These are phyloP conservation scores for Wickerhamomyces tratensis DNA, from an alignment of 805 yeast species.

Conservation along the genomic window DNA sequence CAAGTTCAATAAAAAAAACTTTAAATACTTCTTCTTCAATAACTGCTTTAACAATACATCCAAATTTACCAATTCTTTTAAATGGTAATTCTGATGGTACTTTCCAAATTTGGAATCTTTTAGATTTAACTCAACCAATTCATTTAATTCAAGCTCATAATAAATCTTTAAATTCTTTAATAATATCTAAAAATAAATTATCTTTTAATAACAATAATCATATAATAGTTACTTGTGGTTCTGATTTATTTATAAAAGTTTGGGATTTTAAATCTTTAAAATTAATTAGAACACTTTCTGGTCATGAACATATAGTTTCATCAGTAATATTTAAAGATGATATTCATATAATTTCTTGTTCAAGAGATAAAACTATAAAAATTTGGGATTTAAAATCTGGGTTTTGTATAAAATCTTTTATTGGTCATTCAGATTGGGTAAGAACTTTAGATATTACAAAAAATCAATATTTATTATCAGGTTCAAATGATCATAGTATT, in stretches of 20 bases:
- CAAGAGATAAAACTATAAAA: conserved; percentile 53
- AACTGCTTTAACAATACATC: conserved; percentile 63
- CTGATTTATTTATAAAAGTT: conserved; percentile 49
- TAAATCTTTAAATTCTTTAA: conserved; percentile 49
- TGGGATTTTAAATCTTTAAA: conserved; percentile 55
- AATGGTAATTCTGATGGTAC: conserved; percentile 63
- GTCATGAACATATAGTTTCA: conserved; percentile 85
- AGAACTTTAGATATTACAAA: conserved; percentile 45
- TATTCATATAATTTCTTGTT: conserved; percentile 43
- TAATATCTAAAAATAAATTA: conserved; percentile 39
- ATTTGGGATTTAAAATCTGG: conserved; percentile 66
- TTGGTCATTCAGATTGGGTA: conserved; percentile 88
- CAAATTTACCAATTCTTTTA: conserved; percentile 53
- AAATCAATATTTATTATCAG: conserved; percentile 56
- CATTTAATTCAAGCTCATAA: conserved; percentile 67
- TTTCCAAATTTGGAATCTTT: conserved; percentile 60
- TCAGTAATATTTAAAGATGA: conserved; percentile 42
- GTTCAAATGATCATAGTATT: conserved; percentile 71
- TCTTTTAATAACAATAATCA: conserved; percentile 13
- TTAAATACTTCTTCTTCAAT: conserved; percentile 36
- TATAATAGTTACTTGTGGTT: conserved; percentile 37
- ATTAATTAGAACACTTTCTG: conserved; percentile 54
- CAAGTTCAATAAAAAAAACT: conserved; percentile 15
- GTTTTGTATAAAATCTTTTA: conserved; percentile 52
- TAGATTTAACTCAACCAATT: conserved; percentile 52